These are phyloP conservation scores for Pyrenophora seminiperda DNA, from an alignment of 2,329 filamentous ascomycete species.

Conservation along the genomic window DNA sequence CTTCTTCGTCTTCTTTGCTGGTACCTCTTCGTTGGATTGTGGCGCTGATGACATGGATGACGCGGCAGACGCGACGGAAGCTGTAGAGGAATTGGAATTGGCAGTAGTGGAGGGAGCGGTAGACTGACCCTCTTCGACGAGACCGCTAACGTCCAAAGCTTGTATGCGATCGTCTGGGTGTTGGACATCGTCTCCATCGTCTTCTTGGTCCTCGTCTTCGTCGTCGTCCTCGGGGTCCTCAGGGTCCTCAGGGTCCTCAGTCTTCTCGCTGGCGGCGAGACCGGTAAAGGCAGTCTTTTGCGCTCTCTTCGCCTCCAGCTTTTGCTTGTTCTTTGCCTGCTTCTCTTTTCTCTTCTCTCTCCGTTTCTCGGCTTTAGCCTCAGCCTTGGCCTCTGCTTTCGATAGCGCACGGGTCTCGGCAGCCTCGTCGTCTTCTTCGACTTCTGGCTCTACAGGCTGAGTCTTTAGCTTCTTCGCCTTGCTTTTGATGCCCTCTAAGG, in stretches of 20 bases:
- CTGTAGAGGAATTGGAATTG: conserved; percentile 48
- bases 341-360: conserved; percentile 55
- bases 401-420: conserved; percentile 47
- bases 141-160: conserved; percentile 44
- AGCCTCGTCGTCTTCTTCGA: conserved; percentile 46
- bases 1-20: conserved; percentile 40
- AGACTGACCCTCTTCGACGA: conserved; percentile 45
- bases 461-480: conserved; percentile 53
- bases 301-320: conserved; percentile 38
- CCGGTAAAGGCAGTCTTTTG: conserved; percentile 38
- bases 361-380: conserved; percentile 53
- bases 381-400: conserved; percentile 48
- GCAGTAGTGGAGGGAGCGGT: conserved; percentile 40
- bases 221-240: conserved; percentile 27
- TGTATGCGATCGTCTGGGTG: conserved; percentile 41
- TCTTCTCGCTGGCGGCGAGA: conserved; percentile 27
- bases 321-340: conserved; percentile 48
- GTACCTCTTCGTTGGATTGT: conserved; percentile 30
- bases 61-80: conserved; percentile 49
- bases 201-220: conserved; percentile 29
- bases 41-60: conserved; percentile 57
- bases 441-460: conserved; percentile 26
- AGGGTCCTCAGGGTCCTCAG: conserved; percentile 32
- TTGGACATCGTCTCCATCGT: conserved; percentile 29
- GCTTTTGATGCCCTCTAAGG: conserved; percentile 46